These are phyloP conservation scores for Aspergillus uvarum DNA, from an alignment of 2,329 filamentous ascomycete genomes.

Conservation along the genomic window DNA sequence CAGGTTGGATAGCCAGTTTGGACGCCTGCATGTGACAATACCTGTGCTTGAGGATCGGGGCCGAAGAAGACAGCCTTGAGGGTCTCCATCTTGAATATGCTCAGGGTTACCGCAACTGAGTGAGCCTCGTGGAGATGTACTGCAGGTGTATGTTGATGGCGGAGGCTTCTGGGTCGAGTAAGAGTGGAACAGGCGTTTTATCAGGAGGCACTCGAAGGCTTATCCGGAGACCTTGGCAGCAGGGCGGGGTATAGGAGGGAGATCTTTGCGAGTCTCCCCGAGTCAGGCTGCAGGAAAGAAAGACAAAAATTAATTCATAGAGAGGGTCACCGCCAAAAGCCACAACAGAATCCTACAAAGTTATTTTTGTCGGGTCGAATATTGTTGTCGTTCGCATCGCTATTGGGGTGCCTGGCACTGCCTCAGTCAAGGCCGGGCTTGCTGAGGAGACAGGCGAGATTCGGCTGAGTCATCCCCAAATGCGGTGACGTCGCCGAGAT, in stretches of 20 bases:
- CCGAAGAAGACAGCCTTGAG: slow-evolving; percentile 84
- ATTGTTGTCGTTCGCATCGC: not conserved
- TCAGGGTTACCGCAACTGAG: not conserved
- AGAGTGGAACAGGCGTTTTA: not conserved
- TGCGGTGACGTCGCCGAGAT: slow-evolving; percentile 10
- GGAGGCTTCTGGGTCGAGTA: not conserved
- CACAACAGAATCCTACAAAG: not conserved
- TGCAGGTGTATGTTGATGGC: not conserved
- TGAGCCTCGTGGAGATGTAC: not conserved
- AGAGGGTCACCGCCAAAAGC: not conserved
- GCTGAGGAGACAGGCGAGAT: not conserved
- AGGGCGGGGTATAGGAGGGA: not conserved
- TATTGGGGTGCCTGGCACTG: not conserved
- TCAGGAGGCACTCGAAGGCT: not conserved
- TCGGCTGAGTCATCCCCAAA: not conserved
- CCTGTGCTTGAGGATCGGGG: slow-evolving; percentile 90
- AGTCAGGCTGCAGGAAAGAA: not conserved
- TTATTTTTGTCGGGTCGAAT: not conserved
- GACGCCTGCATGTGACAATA: slow-evolving; percentile 43
- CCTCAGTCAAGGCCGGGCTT: not conserved
- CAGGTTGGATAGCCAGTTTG: slow-evolving; percentile 4
- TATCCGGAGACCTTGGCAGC: slow-evolving; percentile 6
- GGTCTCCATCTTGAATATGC: slow-evolving; percentile 68
- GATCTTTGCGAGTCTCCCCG: not conserved
- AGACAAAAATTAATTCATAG: not conserved